A percentile compares a stretch with the other conserved stretches of the same genome.
Evolutionary conservation across 495 filamentous ascomycete species (phyloP).

Genomic region (Penicillium pulvis): DNA sequence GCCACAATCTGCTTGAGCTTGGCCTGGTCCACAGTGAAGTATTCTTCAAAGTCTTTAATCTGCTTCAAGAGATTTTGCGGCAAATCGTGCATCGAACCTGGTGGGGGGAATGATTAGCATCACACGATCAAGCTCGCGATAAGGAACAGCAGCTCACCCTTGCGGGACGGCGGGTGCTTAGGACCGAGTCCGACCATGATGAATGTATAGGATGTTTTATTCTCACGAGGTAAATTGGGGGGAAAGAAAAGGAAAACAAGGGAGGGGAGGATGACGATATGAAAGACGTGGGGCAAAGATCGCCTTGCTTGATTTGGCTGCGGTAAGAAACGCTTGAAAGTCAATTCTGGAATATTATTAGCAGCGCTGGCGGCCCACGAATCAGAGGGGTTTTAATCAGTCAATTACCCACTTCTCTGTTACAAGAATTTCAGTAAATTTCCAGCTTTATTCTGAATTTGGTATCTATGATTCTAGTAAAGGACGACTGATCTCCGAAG

Average conservation of each 20-base stretch:
- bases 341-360: neutral
- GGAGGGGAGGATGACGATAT: constrained; percentile 26
- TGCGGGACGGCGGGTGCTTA: constrained; percentile 71
- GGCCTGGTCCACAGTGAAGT: constrained; percentile 74
- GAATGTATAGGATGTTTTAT: constrained; percentile 21
- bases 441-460: neutral
- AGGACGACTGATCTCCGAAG: neutral
- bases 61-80: constrained; percentile 82
- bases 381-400: neutral
- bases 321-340: constrained; percentile 19
- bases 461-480: neutral
- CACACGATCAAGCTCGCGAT: constrained; percentile 7
- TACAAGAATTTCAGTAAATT: neutral
- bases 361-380: neutral
- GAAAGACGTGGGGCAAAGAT: constrained; percentile 31
- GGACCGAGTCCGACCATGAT: constrained; percentile 79
- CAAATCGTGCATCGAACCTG: constrained; percentile 77
- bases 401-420: neutral
- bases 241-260: constrained; percentile 11
- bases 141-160: constrained; percentile 58
- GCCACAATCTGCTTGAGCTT: constrained; percentile 88
- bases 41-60: constrained; percentile 82
- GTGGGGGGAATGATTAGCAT: constrained; percentile 30
- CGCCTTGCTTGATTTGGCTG: constrained; percentile 30
- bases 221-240: constrained; percentile 6